Base-by-base conservation (phyloP, 768 basidiomycete genomes). In the Roridomyces roridus region DNA sequence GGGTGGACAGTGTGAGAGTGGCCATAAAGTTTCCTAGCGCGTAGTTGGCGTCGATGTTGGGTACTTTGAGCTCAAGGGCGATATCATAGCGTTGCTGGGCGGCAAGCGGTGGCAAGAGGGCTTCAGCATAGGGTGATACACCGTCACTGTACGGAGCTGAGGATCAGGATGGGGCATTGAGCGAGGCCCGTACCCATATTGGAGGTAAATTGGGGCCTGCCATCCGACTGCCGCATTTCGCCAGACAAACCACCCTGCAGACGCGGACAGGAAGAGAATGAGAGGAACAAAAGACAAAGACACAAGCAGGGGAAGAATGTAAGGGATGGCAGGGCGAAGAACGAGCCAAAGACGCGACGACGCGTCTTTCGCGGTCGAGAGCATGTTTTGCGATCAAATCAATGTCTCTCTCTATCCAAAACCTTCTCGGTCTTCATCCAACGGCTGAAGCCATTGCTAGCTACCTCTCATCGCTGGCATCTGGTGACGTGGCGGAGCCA, bases 11-110 rank as follows among this genome's bases (percentile, higher is more conserved):
- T 1, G 80, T 85, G 31, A 94, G 68, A 40, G 77, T 81, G 5
- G 85, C 76, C 92, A 94, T 94, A 71, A 94, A 94, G 69, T 94
- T 94, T 37, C 92, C 92, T 3, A 94, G 83, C 5, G 77, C 85
- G 64, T 83, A 75, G 72, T 92, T 94, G 20, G 85, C 70, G 55
- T 86, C 84, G 17, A 81, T 81, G 4, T 83, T 77, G 11, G 92
- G 92, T 7, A 94, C 76, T 25, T 75, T 70, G 15, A 94, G 75
- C 49, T 84, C 81, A 15, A 94, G 72, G 40, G 85, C 85, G 46
- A 94, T 75, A 60, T 92, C 85, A 53, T 94, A 94, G n/a, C 83
- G 82, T 59, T 93, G 92, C 34, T 79, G 74, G 17, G 82, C 65
- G 46, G 81, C 78, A 26, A 93, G 74, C 12, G 69, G 55, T 2